A percentile compares a stretch with the other conserved stretches of the same genome.
Evolutionary conservation across 441 rosid genomes (phyloP).

Genomic region (Adansonia rubrostipa): DNA sequence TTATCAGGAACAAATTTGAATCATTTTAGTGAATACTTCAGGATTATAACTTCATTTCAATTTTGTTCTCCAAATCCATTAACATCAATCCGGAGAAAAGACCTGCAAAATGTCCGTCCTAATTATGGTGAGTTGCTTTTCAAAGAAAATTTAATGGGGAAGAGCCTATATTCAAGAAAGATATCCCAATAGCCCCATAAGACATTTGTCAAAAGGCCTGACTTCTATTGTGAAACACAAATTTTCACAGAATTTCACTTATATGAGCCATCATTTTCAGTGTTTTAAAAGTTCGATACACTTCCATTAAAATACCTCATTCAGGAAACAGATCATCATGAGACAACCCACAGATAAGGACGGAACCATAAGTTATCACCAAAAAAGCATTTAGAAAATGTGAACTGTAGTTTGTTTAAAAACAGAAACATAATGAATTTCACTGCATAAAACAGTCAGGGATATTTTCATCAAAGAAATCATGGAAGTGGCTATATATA

Average conservation of each 20-base stretch:
- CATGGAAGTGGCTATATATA: background rate
- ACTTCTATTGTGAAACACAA: constrained; percentile 7
- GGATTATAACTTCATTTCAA: background rate
- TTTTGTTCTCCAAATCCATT: constrained; percentile 15
- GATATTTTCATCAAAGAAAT: background rate
- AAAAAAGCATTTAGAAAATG: background rate
- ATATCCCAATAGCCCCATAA: background rate
- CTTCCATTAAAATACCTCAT: background rate
- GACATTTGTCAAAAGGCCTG: background rate
- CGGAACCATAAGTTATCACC: background rate
- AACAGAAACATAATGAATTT: background rate
- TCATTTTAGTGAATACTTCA: background rate
- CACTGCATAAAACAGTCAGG: background rate
- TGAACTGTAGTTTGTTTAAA: background rate
- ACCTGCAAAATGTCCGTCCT: background rate
- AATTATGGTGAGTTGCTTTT: background rate
- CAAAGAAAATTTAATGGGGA: background rate
- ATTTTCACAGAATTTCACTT: background rate
- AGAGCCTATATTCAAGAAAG: background rate
- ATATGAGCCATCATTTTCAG: background rate
- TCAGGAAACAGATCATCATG: background rate
- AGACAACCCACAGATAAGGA: background rate
- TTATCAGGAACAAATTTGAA: background rate
- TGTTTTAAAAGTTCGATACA: background rate
- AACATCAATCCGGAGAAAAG: background rate